phyloP scores from a whole-genome alignment of 1,139 yeast genomes.

The Kurtzmaniella quercitrusa region DNA sequence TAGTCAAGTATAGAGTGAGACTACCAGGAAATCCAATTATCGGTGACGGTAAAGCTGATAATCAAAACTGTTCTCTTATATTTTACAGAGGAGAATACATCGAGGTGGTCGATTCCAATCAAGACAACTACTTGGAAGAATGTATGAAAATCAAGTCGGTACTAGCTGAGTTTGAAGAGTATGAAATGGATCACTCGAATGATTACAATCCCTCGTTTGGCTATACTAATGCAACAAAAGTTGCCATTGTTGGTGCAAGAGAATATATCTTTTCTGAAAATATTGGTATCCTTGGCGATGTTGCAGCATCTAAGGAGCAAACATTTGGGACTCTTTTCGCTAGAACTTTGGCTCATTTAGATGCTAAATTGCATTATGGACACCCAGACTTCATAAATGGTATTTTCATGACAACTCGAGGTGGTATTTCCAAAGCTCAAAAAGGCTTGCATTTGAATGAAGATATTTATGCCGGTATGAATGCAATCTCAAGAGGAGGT shows the following conservation, averaged over 20 bases:
- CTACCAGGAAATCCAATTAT: constrained; percentile 83
- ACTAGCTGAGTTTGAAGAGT: constrained; percentile 75
- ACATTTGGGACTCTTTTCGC: constrained; percentile 91
- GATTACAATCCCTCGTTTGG: constrained; percentile 47
- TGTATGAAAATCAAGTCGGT: constrained; percentile 77
- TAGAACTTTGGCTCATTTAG: constrained; percentile 77
- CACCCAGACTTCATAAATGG: constrained; percentile 88
- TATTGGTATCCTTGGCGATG: constrained; percentile 82
- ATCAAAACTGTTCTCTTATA: constrained; percentile 74
- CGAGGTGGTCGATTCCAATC: constrained; percentile 85
- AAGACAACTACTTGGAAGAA: constrained; percentile 82
- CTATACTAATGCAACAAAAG: constrained; percentile 39
- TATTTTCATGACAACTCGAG: constrained; percentile 84
- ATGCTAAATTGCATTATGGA: constrained; percentile 87
- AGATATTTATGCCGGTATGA: constrained; percentile 91
- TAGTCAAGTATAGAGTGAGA: constrained; percentile 50
- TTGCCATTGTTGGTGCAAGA: constrained; percentile 84
- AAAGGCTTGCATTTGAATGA: constrained; percentile 82
- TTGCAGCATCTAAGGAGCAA: constrained; percentile 92
- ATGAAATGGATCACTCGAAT: constrained; percentile 25
- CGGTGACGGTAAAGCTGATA: constrained; percentile 89
- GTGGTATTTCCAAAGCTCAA: constrained; percentile 89
- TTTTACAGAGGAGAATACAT: constrained; percentile 84
- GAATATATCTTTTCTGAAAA: constrained; percentile 86
- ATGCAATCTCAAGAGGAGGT: constrained; percentile 76